Percentiles rank a stretch among this genome's conserved stretches.
Evolutionary conservation across 2,329 filamentous ascomycete species (phyloP).

Genomic region (Talaromyces sp.): DNA sequence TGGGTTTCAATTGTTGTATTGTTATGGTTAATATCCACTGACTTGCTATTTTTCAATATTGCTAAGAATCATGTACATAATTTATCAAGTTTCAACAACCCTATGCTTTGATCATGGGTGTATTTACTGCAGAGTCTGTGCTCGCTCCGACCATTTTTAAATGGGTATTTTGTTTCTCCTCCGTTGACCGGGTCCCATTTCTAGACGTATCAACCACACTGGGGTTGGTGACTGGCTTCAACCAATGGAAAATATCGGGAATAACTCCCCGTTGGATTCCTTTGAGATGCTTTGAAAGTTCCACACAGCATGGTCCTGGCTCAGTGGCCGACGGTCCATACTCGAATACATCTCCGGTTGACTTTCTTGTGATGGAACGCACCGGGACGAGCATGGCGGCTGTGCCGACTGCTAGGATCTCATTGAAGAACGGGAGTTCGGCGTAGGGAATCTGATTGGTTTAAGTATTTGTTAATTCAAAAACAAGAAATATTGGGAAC

Average conservation of each 20-base stretch:
- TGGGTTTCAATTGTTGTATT: not conserved
- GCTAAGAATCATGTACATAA: not conserved
- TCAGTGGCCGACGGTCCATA: not conserved
- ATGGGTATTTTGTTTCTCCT: no score
- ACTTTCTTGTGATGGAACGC: slow-evolving; percentile 20
- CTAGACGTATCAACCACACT: no score
- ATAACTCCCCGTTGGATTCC: not conserved
- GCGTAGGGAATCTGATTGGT: slow-evolving; percentile 14
- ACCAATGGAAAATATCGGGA: not conserved
- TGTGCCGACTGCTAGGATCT: slow-evolving; percentile 23
- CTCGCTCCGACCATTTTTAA: no score
- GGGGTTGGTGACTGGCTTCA: not conserved
- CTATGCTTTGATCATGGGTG: no score
- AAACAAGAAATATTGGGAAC: not conserved
- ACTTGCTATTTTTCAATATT: not conserved
- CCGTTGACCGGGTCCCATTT: no score
- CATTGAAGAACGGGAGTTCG: slow-evolving; percentile 19
- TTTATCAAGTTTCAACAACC: no score
- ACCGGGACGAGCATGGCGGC: slow-evolving; percentile 22
- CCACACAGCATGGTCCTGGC: not conserved
- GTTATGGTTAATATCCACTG: not conserved
- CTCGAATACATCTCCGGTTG: slow-evolving; percentile 3
- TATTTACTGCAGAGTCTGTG: no score
- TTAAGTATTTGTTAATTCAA: not conserved
- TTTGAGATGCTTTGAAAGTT: not conserved